These are phyloP conservation scores for Trichoderma oligosporum DNA, from an alignment of 2,329 filamentous ascomycete genomes.

Conservation along the genomic window DNA sequence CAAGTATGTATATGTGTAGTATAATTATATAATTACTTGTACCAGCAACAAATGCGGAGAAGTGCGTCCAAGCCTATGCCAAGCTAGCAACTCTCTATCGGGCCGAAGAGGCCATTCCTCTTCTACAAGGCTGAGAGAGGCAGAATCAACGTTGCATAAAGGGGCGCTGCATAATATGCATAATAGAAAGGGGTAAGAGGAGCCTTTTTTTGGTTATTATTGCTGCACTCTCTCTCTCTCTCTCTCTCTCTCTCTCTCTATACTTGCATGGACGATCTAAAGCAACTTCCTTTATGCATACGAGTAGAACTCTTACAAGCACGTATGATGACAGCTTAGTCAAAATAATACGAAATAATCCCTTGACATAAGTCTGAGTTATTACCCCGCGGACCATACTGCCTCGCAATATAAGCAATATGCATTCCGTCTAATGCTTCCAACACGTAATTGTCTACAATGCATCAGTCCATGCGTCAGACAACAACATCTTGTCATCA, in stretches of 20 bases:
- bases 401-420: too few relatives aligned
- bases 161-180: conserved; percentile 4
- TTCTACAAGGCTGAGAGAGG: conserved; percentile 17
- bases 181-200: background rate
- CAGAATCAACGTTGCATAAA: conserved; percentile 18
- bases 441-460: too few relatives aligned
- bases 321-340: too few relatives aligned
- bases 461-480: too few relatives aligned
- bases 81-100: conserved; percentile 23
- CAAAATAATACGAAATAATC: too few relatives aligned
- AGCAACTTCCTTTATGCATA: background rate
- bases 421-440: background rate
- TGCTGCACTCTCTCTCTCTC: background rate
- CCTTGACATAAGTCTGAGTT: too few relatives aligned
- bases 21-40: too few relatives aligned
- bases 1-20: too few relatives aligned
- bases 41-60: conserved; percentile 26
- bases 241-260: too few relatives aligned
- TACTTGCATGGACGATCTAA: background rate
- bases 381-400: too few relatives aligned
- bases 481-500: background rate
- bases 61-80: conserved; percentile 25
- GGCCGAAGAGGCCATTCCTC: conserved; percentile 29
- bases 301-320: too few relatives aligned
- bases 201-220: background rate